A percentile compares a stretch with the other conserved stretches of the same genome.
phyloP scores from a whole-genome alignment of 768 basidiomycete species.

The Phanerochaete sordida region DNA sequence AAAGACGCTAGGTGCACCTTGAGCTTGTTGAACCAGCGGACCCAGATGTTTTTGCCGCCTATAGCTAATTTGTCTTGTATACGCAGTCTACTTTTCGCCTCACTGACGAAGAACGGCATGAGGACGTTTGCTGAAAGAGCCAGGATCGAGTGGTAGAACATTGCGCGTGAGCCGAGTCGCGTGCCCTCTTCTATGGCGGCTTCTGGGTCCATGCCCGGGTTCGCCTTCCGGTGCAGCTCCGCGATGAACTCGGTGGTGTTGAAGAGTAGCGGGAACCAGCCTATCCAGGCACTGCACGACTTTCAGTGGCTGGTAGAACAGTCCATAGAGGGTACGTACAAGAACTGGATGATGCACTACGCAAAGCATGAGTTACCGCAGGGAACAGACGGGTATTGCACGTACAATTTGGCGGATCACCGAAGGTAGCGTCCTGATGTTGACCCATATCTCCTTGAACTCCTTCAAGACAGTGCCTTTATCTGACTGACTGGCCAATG shows the following conservation, averaged over 20 bases:
- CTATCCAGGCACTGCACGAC: conserved; percentile 65
- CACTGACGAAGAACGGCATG: conserved; percentile 60
- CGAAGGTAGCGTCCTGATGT: conserved; percentile 63
- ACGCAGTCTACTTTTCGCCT: conserved; percentile 17
- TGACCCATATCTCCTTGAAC: conserved; percentile 66
- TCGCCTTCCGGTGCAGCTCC: conserved; percentile 68
- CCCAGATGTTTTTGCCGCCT: conserved; percentile 15
- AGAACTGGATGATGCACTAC: conserved; percentile 78
- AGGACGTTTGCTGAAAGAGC: conserved; percentile 64
- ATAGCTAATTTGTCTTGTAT: conserved; percentile 15
- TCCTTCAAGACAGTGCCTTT: conserved; percentile 39
- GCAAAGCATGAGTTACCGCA: not conserved
- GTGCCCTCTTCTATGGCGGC: conserved; percentile 43
- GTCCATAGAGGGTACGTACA: conserved; percentile 43
- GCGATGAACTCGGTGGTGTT: conserved; percentile 87
- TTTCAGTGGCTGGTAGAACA: not conserved
- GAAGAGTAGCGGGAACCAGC: conserved; percentile 92
- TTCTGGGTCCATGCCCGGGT: conserved; percentile 48
- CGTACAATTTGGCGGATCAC: conserved; percentile 80
- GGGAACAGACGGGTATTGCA: conserved; percentile 14
- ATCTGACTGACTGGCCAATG: conserved; percentile 21
- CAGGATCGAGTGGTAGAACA: conserved; percentile 68
- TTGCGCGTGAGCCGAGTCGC: conserved; percentile 75
- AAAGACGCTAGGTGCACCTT: conserved; percentile 63
- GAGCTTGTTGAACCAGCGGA: conserved; percentile 31